Evolutionary conservation across 2,329 filamentous ascomycete genomes (phyloP), one percentile per base, ranked within the genome.

Genomic region (Aureobasidium sp.): DNA sequence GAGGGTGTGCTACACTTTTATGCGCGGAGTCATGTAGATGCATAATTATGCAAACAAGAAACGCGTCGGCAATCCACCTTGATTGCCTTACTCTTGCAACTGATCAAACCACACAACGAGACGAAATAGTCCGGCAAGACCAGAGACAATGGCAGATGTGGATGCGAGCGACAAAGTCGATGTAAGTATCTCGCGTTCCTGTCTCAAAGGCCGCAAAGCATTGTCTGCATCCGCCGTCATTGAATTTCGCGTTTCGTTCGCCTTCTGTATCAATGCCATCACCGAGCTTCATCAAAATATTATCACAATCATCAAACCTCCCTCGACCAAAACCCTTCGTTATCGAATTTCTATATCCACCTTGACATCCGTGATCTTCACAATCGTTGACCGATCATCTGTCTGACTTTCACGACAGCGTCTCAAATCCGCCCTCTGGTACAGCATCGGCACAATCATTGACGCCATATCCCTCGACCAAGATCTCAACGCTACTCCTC

Each of bases 341-440:
- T 21, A 21, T 21, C 21, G 21, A 21, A 21, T 21, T 21, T 21
- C 21, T 21, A 21, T 21, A 21, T 21, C 21, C 21, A 21, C 21
- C 21, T 21, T 21, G 21, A 21, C 21, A 21, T 21, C 21, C 21
- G 21, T 21, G 21, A 21, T 21, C 21, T 21, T 21, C 21, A 21
- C 21, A 21, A 21, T 21, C 21, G 21, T 21, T 21, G 21, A 21
- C 21, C 21, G 21, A 21, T 21, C 21, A 21, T 21, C 21, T 21
- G 21, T 21, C 21, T 21, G 21, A 21, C 21, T 21, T 21, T 7
- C 11, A 25, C 25, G 25, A 59, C 70, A 96, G 87, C 86, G 87
- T 65, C 83, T 94, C 69, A 95, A 95, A 79, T 86, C 89, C 39
- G 88, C 89, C 15, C 83, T 96, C 29, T 96, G 91, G 91, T 88